These are phyloP conservation scores for Rhizopogon vinicolor DNA, from an alignment of 768 basidiomycete genomes.

Conservation along the genomic window DNA sequence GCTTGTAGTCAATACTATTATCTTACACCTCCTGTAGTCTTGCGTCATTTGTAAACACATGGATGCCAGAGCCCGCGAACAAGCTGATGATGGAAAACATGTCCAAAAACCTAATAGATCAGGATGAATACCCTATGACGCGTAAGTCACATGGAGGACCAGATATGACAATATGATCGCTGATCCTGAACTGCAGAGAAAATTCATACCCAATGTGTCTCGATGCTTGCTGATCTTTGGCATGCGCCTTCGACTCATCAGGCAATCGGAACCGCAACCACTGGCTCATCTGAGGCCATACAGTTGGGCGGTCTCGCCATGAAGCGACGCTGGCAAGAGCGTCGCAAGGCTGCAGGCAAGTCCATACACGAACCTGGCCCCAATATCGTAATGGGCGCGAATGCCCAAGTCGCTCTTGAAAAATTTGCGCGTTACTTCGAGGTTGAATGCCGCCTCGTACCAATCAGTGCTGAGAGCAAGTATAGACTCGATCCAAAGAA, in stretches of 20 bases:
- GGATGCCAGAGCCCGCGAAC: constrained; percentile 50
- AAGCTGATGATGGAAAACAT: constrained; percentile 62
- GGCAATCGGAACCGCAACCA: constrained; percentile 67
- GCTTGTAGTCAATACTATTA: not conserved
- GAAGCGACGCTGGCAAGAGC: constrained; percentile 68
- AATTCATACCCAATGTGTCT: constrained; percentile 43
- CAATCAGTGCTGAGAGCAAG: constrained; percentile 60
- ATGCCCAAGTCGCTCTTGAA: constrained; percentile 67
- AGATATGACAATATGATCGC: not conserved
- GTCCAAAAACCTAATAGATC: constrained; percentile 64
- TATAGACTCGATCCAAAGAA: constrained; percentile 73
- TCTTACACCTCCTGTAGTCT: constrained; percentile 27
- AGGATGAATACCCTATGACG: constrained; percentile 65
- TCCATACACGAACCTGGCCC: constrained; percentile 63
- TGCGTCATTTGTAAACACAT: constrained; percentile 65
- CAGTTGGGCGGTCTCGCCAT: constrained; percentile 69
- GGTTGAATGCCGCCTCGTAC: constrained; percentile 61
- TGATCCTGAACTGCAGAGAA: constrained; percentile 22
- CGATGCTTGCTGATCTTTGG: constrained; percentile 65
- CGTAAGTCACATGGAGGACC: constrained; percentile 22
- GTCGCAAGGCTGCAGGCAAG: constrained; percentile 61
- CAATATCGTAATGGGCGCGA: constrained; percentile 62
- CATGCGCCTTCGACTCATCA: constrained; percentile 50
- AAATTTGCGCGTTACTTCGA: constrained; percentile 69
- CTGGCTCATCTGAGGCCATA: constrained; percentile 68